Percentiles rank a stretch among this genome's conserved stretches.
Evolutionary conservation across 179 eudicot genomes (phyloP).

Genomic region (Silene coronaria): DNA sequence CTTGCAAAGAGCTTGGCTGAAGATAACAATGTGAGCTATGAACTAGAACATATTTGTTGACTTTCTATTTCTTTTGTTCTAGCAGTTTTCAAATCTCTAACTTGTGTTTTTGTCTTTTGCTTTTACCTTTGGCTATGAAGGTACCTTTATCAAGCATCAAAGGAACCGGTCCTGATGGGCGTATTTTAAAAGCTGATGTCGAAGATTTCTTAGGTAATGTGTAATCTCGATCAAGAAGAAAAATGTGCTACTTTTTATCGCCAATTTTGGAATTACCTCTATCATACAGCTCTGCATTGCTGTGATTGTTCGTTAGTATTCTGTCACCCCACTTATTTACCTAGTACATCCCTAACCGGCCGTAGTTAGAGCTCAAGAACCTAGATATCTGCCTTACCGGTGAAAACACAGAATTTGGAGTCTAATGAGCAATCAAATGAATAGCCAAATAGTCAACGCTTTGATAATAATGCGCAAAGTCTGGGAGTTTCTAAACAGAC

Average conservation of each 20-base stretch:
- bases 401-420: not conserved
- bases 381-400: not conserved
- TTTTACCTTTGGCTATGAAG: conserved; percentile 30
- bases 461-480: not conserved
- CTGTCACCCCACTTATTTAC: not conserved
- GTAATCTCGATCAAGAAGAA: not conserved
- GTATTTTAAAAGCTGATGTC: conserved; percentile 84
- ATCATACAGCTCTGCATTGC: not conserved
- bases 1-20: conserved; percentile 89
- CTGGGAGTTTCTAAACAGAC: not conserved
- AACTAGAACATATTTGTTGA: conserved; percentile 15
- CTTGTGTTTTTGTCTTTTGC: conserved; percentile 1
- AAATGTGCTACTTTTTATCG: not conserved
- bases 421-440: not conserved
- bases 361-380: conserved; percentile 1
- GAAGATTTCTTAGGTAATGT: conserved; percentile 77
- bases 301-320: not conserved
- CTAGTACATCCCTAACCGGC: not conserved
- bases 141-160: conserved; percentile 74
- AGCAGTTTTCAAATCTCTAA: not conserved
- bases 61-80: not conserved
- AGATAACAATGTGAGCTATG: conserved; percentile 58
- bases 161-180: conserved; percentile 95
- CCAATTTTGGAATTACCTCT: not conserved
- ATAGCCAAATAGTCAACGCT: not conserved